phyloP scores from a whole-genome alignment of 2,329 filamentous ascomycete species.

The Bipolaris victoriae region DNA sequence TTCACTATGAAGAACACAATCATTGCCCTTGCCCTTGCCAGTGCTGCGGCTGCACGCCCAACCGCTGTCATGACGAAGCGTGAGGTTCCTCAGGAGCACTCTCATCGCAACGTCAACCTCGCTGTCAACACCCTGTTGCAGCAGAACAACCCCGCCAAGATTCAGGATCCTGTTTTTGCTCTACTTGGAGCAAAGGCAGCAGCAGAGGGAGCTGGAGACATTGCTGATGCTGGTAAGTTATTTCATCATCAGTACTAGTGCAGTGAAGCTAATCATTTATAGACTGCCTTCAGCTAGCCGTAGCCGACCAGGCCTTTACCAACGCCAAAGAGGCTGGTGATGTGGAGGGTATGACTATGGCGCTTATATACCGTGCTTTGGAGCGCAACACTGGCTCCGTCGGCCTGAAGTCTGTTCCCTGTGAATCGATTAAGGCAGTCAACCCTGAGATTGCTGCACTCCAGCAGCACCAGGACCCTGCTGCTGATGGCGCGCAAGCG shows the following conservation, averaged over 20 bases:
- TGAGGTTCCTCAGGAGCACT: constrained; percentile 65
- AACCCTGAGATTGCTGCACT: constrained; percentile 71
- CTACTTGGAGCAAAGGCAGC: constrained; percentile 61
- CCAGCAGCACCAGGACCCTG: constrained; percentile 71
- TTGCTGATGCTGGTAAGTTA: constrained; percentile 53
- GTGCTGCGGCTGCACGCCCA: constrained; percentile 39
- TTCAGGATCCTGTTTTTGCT: constrained; percentile 59
- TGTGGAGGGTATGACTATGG: constrained; percentile 60
- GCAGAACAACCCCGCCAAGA: constrained; percentile 57
- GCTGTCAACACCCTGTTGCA: constrained; percentile 54
- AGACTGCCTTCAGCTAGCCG: constrained; percentile 65
- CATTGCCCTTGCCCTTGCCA: constrained; percentile 38
- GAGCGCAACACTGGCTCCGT: constrained; percentile 68
- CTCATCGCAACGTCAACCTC: constrained; percentile 58
- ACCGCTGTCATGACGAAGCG: constrained; percentile 43
- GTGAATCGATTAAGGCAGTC: constrained; percentile 60
- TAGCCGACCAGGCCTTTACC: constrained; percentile 65
- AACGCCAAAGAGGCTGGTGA: constrained; percentile 62
- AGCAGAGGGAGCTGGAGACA: constrained; percentile 55
- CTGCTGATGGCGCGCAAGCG: constrained; percentile 61
- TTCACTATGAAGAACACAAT: constrained; percentile 45
- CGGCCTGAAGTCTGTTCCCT: constrained; percentile 63
- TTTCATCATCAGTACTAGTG: background rate
- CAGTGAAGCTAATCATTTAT: constrained; percentile 13
- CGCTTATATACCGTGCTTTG: constrained; percentile 60